phyloP scores from a whole-genome alignment of 208 protist genomes.

The Leptomonas pyrrhocoris region DNA sequence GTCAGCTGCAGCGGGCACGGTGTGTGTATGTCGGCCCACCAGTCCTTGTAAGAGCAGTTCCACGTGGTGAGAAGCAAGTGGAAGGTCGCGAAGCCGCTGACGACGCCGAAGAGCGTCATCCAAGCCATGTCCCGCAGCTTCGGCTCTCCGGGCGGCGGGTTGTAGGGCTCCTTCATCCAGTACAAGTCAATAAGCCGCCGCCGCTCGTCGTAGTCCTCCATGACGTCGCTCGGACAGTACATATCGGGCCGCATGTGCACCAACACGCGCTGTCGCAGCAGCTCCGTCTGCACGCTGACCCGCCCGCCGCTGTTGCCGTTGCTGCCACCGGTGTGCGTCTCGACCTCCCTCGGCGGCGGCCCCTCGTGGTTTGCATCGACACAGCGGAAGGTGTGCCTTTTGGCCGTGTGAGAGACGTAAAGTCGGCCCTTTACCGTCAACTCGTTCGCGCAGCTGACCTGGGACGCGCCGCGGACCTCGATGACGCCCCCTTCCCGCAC shows the following conservation, averaged over 20 bases:
- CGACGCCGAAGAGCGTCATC: conserved; percentile 29
- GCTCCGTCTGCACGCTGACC: conserved; percentile 17
- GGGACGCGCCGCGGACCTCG: conserved; percentile 27
- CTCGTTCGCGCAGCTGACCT: conserved; percentile 19
- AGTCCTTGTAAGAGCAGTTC: conserved; percentile 44
- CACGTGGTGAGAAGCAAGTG: conserved; percentile 44
- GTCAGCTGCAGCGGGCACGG: conserved; percentile 58
- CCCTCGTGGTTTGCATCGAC: conserved; percentile 6
- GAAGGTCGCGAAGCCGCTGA: conserved; percentile 37
- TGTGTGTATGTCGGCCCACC: conserved; percentile 41
- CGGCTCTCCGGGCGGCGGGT: conserved; percentile 26
- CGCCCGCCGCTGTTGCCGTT: background rate
- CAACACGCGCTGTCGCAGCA: conserved; percentile 34
- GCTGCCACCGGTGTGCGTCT: conserved; percentile 4
- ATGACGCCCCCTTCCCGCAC: conserved; percentile 35
- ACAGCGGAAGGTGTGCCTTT: conserved; percentile 23
- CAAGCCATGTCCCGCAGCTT: conserved; percentile 39
- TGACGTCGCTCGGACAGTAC: conserved; percentile 43
- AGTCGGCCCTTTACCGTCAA: conserved; percentile 26
- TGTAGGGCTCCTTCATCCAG: conserved; percentile 41
- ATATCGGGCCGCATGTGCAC: conserved; percentile 46
- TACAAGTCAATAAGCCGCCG: conserved; percentile 35
- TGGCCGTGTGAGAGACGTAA: background rate
- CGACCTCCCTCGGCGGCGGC: conserved; percentile 12
- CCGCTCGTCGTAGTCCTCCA: conserved; percentile 42